Conservation (phyloP, 176 grass and related monocot genomes). For the Saccharum spontaneum region DNA sequence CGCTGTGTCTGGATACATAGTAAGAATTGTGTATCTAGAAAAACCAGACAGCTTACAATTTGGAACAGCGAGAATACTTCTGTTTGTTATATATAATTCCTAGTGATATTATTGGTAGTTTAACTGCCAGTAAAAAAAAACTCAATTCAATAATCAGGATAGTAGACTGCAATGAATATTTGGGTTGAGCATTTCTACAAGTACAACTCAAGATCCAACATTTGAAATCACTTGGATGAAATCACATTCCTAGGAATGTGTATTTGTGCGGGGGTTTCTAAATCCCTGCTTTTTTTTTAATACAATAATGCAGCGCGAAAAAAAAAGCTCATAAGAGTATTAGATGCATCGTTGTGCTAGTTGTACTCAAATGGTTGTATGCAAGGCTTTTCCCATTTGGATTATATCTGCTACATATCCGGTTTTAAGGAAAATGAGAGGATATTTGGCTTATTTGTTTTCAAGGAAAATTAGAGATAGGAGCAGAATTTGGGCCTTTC, state of each 20-base stretch:
- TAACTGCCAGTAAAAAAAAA: slow-evolving; percentile 7
- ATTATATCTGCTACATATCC: neutral
- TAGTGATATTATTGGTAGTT: slow-evolving; percentile 11
- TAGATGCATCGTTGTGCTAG: neutral
- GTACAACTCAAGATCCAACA: neutral
- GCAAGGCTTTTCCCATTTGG: neutral
- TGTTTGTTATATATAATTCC: neutral
- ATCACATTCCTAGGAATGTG: neutral
- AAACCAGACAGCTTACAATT: neutral
- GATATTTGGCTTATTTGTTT: neutral
- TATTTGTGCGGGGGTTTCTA: neutral
- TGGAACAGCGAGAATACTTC: neutral
- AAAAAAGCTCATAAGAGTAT: neutral
- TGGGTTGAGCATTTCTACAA: neutral
- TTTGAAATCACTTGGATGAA: neutral
- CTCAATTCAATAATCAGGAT: slow-evolving; percentile 21
- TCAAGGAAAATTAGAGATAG: slow-evolving; percentile 16
- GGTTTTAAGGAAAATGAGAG: slow-evolving; percentile 22
- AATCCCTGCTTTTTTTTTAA: neutral
- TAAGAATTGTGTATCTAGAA: neutral
- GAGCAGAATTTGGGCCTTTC: neutral
- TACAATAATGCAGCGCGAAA: neutral
- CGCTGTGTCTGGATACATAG: neutral
- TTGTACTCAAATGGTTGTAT: neutral
- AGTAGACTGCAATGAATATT: slow-evolving; percentile 18